These are phyloP conservation scores for Bacidia rubella DNA, from an alignment of 495 filamentous ascomycete genomes.

Conservation along the genomic window DNA sequence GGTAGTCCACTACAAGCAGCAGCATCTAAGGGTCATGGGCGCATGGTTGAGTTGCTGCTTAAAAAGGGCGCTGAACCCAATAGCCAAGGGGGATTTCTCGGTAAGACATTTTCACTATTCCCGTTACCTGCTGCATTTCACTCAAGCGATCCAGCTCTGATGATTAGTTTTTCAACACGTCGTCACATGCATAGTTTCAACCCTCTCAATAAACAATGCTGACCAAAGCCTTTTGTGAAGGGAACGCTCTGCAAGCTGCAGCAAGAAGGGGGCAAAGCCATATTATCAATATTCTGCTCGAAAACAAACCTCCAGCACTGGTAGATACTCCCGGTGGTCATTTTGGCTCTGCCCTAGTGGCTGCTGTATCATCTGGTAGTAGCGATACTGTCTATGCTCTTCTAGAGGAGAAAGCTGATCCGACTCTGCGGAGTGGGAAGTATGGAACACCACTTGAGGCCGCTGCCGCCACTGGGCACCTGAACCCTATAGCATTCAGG, in stretches of 20 bases:
- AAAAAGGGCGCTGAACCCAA: conserved; percentile 9
- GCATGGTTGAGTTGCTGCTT: conserved; percentile 4
- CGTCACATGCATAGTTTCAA: too few relatives aligned
- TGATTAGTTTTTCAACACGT: too few relatives aligned
- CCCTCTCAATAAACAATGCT: background rate
- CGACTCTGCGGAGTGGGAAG: conserved; percentile 1
- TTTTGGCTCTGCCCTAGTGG: conserved; percentile 11
- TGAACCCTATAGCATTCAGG: background rate
- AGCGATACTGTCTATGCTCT: conserved; percentile 11
- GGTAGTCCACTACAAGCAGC: conserved; percentile 11
- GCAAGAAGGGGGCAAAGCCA: conserved; percentile 9
- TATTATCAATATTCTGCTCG: conserved; percentile 14
- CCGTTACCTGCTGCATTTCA: background rate
- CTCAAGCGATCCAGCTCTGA: too few relatives aligned
- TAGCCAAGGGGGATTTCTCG: conserved; percentile 12
- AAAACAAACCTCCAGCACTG: conserved; percentile 13
- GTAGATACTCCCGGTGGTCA: conserved; percentile 10
- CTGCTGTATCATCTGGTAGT: conserved; percentile 9
- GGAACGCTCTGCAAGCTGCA: conserved; percentile 11
- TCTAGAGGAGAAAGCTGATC: conserved; percentile 13
- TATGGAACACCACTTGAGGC: conserved; percentile 7
- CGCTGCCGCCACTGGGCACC: conserved; percentile 5
- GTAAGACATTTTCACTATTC: background rate
- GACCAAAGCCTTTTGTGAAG: background rate
- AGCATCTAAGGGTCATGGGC: background rate